Evolutionary conservation across 176 grass and related monocot species (phyloP), one percentile per base, ranked within the genome.

Genomic region (Carex cristatella): DNA sequence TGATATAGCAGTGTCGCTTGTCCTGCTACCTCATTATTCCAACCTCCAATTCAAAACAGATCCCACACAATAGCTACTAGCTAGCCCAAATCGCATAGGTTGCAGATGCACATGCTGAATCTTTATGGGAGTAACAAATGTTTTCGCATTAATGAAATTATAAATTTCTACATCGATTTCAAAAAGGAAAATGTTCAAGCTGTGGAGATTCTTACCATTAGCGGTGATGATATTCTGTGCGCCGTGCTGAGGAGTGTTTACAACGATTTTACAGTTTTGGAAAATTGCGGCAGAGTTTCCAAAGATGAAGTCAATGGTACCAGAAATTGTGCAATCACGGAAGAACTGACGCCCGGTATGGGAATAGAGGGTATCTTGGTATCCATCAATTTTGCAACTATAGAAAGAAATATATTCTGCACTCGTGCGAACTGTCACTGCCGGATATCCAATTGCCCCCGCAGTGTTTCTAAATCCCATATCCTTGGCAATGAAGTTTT

Each of bases 401-500:
- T 58, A 90, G 86, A 94, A 90, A 3, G 90, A 88, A 40, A 65
- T 65, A 0, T 87, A 54, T 84, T 94, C 93, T 18, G 88, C 90
- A 65, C 88, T 79, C 12, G 88, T 76, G 0, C 93, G 87, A 12
- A 94, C 87, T 10, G 93, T 90, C 84, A 94, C 93, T 7, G 93
- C 93, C 81, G 92, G 93, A 79, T 92, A 90, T 56, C 53, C 18
- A 70, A 85, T 88, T 3, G 93, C 86, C 35, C 93, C 93, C 3
- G 93, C 93, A n/a, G 93, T 94, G 88, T 94, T 94, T 88, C 89
- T 86, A 89, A 94, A 94, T 1, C 93, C 93, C 88, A 94, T 94
- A 81, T 86, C 81, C 90, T 94, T 94, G 88, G 90, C 92, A 79
- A 92, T 90, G 90, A 92, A 94, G 4, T 88, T 90, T 9, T 86